Conservation (phyloP, 1,284 basidiomycete genomes). For the Marasmius tenuissimus region DNA sequence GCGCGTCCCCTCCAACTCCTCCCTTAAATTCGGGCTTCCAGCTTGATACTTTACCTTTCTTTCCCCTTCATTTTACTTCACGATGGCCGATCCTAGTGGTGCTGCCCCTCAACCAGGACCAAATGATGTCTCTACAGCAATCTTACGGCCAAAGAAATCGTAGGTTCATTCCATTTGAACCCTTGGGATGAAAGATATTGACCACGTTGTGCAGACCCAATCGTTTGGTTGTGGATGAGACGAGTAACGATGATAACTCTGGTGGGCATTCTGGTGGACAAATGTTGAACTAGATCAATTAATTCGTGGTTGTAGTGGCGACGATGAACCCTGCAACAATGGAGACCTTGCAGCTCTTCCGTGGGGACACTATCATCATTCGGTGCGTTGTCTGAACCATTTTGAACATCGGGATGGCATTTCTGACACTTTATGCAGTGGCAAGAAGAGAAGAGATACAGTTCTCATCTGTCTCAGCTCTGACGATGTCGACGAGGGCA, state of each 20-base stretch:
- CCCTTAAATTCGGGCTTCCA: slow-evolving; percentile 28
- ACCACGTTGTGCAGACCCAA: slow-evolving; percentile 66
- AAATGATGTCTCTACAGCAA: slow-evolving; percentile 90
- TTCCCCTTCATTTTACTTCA: slow-evolving; percentile 18
- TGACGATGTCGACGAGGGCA: slow-evolving; percentile 96
- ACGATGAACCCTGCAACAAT: slow-evolving; percentile 96
- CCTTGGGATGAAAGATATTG: slow-evolving; percentile 9
- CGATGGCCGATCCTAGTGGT: slow-evolving; percentile 78
- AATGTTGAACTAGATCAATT: background rate
- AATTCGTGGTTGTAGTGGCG: slow-evolving; percentile 58
- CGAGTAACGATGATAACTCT: slow-evolving; percentile 90
- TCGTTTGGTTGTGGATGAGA: slow-evolving; percentile 92
- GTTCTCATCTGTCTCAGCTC: slow-evolving; percentile 95
- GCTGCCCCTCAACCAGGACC: slow-evolving; percentile 73
- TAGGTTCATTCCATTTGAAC: slow-evolving; percentile 45
- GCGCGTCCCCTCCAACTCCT: slow-evolving; percentile 37
- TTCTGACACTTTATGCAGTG: slow-evolving; percentile 44
- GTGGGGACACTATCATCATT: slow-evolving; percentile 92
- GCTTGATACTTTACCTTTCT: slow-evolving; percentile 12
- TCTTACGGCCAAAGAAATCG: slow-evolving; percentile 95
- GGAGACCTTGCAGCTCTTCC: slow-evolving; percentile 93
- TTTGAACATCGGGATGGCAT: background rate
- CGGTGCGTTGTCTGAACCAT: slow-evolving; percentile 52
- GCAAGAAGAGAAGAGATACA: slow-evolving; percentile 94
- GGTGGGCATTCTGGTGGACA: slow-evolving; percentile 44